Conservation (phyloP, 176 grass and related monocot species). For the Rhynchospora tenuis region DNA sequence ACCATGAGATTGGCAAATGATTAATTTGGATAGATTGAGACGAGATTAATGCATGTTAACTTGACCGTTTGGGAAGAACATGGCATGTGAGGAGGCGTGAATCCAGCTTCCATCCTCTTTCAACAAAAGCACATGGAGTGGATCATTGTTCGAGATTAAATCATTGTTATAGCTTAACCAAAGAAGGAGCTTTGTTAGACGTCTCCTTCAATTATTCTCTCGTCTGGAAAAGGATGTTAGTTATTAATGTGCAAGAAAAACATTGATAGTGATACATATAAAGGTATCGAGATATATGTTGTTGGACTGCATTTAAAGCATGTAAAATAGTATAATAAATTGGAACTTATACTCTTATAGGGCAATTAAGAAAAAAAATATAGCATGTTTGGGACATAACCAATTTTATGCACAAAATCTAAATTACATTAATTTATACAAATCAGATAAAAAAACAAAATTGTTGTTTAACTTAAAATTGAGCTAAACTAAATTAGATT, state of each 20-base stretch:
- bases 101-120: constrained; percentile 11
- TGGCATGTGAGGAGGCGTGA: not conserved
- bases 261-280: too few relatives aligned
- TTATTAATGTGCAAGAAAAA: not conserved
- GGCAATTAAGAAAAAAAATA: not conserved
- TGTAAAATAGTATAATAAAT: too few relatives aligned
- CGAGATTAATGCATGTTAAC: not conserved
- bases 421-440: not conserved
- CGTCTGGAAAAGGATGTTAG: not conserved
- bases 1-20: not conserved
- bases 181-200: not conserved
- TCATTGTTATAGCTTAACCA: not conserved
- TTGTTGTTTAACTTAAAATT: too few relatives aligned
- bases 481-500: too few relatives aligned
- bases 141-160: not conserved
- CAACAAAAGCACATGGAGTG: constrained; percentile 15
- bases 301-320: too few relatives aligned
- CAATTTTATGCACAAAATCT: not conserved
- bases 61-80: constrained; percentile 18
- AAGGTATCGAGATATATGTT: too few relatives aligned
- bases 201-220: not conserved
- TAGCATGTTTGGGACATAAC: not conserved
- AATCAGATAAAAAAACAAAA: not conserved
- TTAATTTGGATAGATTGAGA: not conserved
- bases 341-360: too few relatives aligned